These are phyloP conservation scores for Mortierella sp. DNA, from an alignment of 371 early-diverging fungal species.

Conservation along the genomic window DNA sequence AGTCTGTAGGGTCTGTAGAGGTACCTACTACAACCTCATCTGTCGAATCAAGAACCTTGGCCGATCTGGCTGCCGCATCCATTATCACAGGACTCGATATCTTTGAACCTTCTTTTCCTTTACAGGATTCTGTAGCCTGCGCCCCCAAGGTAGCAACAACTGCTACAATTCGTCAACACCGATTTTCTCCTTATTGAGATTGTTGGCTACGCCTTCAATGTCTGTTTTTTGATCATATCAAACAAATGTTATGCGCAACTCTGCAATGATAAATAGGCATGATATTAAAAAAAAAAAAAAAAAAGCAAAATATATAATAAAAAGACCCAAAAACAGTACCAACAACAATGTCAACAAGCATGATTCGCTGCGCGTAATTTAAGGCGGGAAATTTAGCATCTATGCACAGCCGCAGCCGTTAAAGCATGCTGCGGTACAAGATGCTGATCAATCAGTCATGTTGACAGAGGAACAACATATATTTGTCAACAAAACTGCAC, in stretches of 20 bases:
- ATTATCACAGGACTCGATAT: conserved; percentile 36
- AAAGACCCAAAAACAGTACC: neutral
- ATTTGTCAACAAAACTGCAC: too few relatives aligned
- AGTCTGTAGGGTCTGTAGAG: neutral
- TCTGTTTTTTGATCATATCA: too few relatives aligned
- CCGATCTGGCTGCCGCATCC: conserved; percentile 30
- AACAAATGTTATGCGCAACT: neutral
- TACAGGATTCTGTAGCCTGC: neutral
- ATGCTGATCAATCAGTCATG: neutral
- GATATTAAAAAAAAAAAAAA: neutral
- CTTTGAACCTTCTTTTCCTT: neutral
- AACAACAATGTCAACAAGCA: neutral
- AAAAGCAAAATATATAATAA: neutral
- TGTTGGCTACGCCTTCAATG: neutral
- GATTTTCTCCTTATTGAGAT: conserved; percentile 27
- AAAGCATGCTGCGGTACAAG: neutral
- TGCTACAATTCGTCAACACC: conserved; percentile 10
- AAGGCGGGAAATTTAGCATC: neutral
- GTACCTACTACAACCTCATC: neutral
- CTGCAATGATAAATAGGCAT: neutral
- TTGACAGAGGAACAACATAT: neutral
- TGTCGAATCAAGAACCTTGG: conserved; percentile 2
- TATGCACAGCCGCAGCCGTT: conserved; percentile 6
- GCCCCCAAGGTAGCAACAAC: conserved; percentile 1
- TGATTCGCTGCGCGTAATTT: neutral